phyloP scores from a whole-genome alignment of 2,329 filamentous ascomycete genomes.

The Beauveria medogensis region DNA sequence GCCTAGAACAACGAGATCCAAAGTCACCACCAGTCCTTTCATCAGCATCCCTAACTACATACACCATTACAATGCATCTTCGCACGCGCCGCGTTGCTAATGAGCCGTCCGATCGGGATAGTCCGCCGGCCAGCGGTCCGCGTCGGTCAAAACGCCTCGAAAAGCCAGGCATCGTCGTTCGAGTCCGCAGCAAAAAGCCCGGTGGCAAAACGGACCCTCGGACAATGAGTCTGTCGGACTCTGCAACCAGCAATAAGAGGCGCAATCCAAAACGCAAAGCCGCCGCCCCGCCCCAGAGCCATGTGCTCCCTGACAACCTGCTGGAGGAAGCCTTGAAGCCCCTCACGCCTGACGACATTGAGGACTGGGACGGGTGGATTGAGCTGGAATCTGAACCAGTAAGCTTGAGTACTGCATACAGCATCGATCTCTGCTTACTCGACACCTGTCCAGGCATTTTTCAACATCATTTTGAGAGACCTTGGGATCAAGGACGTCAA shows the following conservation, averaged over 20 bases:
- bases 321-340: constrained; percentile 39
- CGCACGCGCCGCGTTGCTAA: background rate
- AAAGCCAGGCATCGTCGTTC: background rate
- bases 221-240: background rate
- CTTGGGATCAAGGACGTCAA: constrained; percentile 68
- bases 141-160: background rate
- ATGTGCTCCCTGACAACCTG: constrained; percentile 30
- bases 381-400: constrained; percentile 89
- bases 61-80: background rate
- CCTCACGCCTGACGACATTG: constrained; percentile 42
- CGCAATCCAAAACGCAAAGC: constrained; percentile 40
- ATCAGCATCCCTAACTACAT: background rate
- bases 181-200: background rate
- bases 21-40: background rate
- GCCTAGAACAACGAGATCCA: background rate
- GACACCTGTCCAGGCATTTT: constrained; percentile 53
- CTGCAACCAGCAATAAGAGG: constrained; percentile 18
- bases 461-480: constrained; percentile 75
- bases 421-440: constrained; percentile 12
- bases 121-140: background rate
- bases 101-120: background rate
- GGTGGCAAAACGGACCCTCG: background rate
- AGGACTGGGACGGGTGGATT: constrained; percentile 63
- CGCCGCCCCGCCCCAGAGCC: constrained; percentile 21
- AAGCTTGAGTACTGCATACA: constrained; percentile 21